These are phyloP conservation scores for Cercospora janseana DNA, from an alignment of 2,329 filamentous ascomycete species.

Conservation along the genomic window DNA sequence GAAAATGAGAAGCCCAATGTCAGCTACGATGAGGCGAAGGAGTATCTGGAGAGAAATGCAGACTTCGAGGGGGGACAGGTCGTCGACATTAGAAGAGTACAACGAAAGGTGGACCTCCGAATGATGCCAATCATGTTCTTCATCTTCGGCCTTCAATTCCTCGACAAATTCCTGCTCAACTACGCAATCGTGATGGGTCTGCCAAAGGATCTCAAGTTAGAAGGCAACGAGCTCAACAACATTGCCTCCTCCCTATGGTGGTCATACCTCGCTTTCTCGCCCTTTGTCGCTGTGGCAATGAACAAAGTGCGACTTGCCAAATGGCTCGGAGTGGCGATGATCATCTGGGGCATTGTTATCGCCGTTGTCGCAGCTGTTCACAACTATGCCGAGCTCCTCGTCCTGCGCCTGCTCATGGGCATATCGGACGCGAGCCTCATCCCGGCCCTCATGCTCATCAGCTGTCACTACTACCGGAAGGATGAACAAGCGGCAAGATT, in stretches of 20 bases:
- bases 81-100: constrained; percentile 18
- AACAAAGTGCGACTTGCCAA: constrained; percentile 45
- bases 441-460: constrained; percentile 23
- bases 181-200: constrained; percentile 65
- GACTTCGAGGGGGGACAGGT: constrained; percentile 14
- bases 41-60: constrained; percentile 14
- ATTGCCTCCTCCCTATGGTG: constrained; percentile 23
- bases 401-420: constrained; percentile 22
- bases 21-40: constrained; percentile 18
- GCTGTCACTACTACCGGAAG: constrained; percentile 30
- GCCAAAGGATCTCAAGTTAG: constrained; percentile 22
- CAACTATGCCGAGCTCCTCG: constrained; percentile 28
- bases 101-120: constrained; percentile 24
- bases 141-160: constrained; percentile 15
- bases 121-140: constrained; percentile 23
- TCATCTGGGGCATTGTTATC: constrained; percentile 19
- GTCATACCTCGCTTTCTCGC: constrained; percentile 20
- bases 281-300: constrained; percentile 27
- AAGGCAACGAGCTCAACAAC: constrained; percentile 26
- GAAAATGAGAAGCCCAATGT: constrained; percentile 8
- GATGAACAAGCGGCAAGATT: constrained; percentile 63
- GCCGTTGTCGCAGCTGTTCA: constrained; percentile 21
- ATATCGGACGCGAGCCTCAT: constrained; percentile 18
- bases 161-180: constrained; percentile 59
- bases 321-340: constrained; percentile 17